phyloP scores from a whole-genome alignment of 257 asterid genomes.

The Anisodus acutangulus region DNA sequence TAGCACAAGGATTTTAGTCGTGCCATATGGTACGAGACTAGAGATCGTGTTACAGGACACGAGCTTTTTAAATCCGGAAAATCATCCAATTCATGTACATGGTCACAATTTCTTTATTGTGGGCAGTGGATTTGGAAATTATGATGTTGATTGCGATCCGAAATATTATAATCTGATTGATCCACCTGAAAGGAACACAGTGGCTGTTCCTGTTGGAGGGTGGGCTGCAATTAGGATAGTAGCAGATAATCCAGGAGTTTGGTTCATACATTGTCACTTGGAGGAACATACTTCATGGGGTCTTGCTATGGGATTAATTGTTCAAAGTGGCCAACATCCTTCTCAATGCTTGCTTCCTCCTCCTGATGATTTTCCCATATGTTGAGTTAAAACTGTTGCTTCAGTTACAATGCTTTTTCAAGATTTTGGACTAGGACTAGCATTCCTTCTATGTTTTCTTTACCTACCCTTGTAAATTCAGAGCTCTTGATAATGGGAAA shows the following conservation, averaged over 20 bases:
- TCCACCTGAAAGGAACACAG: conserved; percentile 87
- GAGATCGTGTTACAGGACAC: conserved; percentile 79
- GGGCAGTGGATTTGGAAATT: conserved; percentile 77
- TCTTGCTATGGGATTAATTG: conserved; percentile 71
- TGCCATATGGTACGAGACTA: conserved; percentile 36
- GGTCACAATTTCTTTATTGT: conserved; percentile 80
- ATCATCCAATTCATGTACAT: conserved; percentile 82
- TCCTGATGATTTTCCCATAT: conserved; percentile 68
- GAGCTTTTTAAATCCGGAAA: conserved; percentile 60
- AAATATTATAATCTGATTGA: conserved; percentile 55
- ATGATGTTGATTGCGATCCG: conserved; percentile 50
- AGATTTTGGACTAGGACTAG: not conserved
- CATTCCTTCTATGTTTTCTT: not conserved
- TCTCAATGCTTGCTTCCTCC: conserved; percentile 68
- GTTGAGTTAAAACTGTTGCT: conserved; percentile 42
- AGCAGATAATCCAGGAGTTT: conserved; percentile 82
- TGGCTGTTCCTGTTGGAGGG: conserved; percentile 86
- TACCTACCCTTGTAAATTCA: not conserved
- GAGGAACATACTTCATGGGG: conserved; percentile 90
- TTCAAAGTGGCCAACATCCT: conserved; percentile 51
- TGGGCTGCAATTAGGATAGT: conserved; percentile 75
- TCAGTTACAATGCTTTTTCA: not conserved
- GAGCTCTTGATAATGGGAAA: not conserved
- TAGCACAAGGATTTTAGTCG: conserved; percentile 54
- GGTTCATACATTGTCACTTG: conserved; percentile 87